phyloP scores from a whole-genome alignment of 2,329 filamentous ascomycete species.

The Phoma sp. region DNA sequence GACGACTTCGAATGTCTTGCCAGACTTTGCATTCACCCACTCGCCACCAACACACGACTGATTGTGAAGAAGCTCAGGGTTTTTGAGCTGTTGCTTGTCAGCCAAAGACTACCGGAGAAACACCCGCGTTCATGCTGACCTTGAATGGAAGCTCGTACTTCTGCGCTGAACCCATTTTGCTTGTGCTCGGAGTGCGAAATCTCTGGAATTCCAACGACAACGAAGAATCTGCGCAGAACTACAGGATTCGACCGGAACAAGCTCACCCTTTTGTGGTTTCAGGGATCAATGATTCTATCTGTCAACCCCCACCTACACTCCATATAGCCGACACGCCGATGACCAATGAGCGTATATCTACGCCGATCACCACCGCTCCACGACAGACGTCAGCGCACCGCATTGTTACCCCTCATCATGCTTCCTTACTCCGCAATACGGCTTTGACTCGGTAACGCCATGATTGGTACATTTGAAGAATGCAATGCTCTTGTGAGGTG shows the following conservation, averaged over 20 bases:
- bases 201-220: neutral
- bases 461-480: conserved; percentile 9
- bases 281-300: conserved; percentile 10
- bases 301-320: conserved; percentile 4
- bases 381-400: conserved; percentile 5
- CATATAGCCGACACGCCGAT: conserved; percentile 16
- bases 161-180: conserved; percentile 32
- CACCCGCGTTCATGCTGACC: conserved; percentile 32
- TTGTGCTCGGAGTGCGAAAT: neutral
- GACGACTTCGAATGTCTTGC: conserved; percentile 64
- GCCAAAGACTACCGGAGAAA: neutral
- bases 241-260: neutral
- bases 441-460: conserved; percentile 1
- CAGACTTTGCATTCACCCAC: conserved; percentile 64
- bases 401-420: conserved; percentile 14
- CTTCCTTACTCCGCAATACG: conserved; percentile 5
- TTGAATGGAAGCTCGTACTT: conserved; percentile 54
- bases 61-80: conserved; percentile 62
- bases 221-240: neutral
- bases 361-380: conserved; percentile 16
- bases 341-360: conserved; percentile 14
- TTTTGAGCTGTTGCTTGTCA: conserved; percentile 56
- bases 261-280: conserved; percentile 3
- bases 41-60: conserved; percentile 62
- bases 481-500: neutral